Percentiles rank a stretch among this genome's conserved stretches.
phyloP scores from a whole-genome alignment of 2,329 filamentous ascomycete species.

The Blastomyces gilchristii region DNA sequence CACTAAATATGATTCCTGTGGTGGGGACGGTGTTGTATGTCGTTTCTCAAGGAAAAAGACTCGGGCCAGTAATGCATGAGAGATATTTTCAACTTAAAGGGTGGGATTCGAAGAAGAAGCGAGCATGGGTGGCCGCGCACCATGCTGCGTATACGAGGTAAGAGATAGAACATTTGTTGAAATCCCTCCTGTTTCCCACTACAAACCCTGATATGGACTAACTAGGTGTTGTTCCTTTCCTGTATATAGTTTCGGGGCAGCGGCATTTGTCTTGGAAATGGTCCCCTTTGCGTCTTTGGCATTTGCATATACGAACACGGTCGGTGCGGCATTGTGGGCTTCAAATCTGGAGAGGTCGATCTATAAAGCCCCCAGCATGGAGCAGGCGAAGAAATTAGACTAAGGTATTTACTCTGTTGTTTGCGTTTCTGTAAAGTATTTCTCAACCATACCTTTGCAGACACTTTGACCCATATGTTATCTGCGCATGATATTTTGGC shows the following conservation, averaged over 20 bases:
- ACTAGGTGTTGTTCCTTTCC: neutral
- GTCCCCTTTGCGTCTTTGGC: constrained; percentile 71
- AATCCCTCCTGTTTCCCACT: neutral
- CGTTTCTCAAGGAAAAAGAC: constrained; percentile 55
- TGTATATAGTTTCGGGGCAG: constrained; percentile 51
- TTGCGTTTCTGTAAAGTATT: neutral
- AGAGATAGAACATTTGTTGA: constrained; percentile 32
- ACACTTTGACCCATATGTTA: neutral
- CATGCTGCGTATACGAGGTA: constrained; percentile 72
- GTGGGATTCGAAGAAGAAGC: constrained; percentile 57
- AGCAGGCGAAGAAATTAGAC: constrained; percentile 25
- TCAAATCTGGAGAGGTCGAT: constrained; percentile 59
- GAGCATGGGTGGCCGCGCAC: constrained; percentile 60
- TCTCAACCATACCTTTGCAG: neutral
- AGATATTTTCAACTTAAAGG: constrained; percentile 88
- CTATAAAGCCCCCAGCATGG: constrained; percentile 15
- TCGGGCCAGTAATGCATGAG: constrained; percentile 45
- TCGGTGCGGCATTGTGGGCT: constrained; percentile 90
- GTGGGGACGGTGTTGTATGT: constrained; percentile 77
- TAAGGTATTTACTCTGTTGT: constrained; percentile 11
- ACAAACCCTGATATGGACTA: neutral
- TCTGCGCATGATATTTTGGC: neutral
- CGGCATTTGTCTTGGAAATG: constrained; percentile 73
- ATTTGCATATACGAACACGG: constrained; percentile 83
- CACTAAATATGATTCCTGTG: constrained; percentile 85